Percentiles rank a stretch among this genome's conserved stretches.
Conservation (phyloP, 192 early-diverging fungal species). For the Coemansia sp. region DNA sequence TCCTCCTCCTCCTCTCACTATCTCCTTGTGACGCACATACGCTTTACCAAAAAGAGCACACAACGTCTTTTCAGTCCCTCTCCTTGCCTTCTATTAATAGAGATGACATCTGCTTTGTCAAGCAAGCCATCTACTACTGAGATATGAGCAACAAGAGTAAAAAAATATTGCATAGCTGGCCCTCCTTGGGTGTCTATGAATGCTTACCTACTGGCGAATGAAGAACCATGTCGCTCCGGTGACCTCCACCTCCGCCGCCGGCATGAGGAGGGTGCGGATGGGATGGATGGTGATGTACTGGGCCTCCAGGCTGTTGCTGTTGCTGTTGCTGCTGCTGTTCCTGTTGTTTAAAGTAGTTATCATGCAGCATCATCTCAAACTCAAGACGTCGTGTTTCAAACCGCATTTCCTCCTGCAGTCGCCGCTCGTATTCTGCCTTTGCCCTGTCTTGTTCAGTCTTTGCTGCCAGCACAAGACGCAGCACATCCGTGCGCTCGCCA, state of each 20-base stretch:
- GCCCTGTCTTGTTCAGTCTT: slow-evolving; percentile 52
- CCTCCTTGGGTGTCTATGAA: neutral
- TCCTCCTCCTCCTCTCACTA: too few species aligned
- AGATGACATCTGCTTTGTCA: too few species aligned
- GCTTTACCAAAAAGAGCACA: too few species aligned
- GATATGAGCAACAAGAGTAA: too few species aligned
- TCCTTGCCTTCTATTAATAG: too few species aligned
- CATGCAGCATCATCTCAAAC: slow-evolving; percentile 55
- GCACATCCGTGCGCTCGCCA: slow-evolving; percentile 46
- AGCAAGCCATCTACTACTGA: too few species aligned
- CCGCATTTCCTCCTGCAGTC: slow-evolving; percentile 51
- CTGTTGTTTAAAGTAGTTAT: slow-evolving; percentile 50
- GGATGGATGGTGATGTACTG: neutral
- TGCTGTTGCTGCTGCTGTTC: slow-evolving; percentile 39
- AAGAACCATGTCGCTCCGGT: slow-evolving; percentile 37
- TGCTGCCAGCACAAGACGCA: slow-evolving; percentile 43
- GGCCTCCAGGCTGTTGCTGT: slow-evolving; percentile 15
- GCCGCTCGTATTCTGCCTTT: slow-evolving; percentile 46
- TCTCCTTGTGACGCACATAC: too few species aligned
- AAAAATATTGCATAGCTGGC: too few species aligned
- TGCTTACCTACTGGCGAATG: slow-evolving; percentile 50
- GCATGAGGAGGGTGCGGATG: slow-evolving; percentile 16
- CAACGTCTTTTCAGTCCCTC: too few species aligned
- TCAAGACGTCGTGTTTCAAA: slow-evolving; percentile 47
- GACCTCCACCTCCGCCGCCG: slow-evolving; percentile 9